Base-by-base conservation (phyloP, 306 rosid species). In the Castanospermum australe region DNA sequence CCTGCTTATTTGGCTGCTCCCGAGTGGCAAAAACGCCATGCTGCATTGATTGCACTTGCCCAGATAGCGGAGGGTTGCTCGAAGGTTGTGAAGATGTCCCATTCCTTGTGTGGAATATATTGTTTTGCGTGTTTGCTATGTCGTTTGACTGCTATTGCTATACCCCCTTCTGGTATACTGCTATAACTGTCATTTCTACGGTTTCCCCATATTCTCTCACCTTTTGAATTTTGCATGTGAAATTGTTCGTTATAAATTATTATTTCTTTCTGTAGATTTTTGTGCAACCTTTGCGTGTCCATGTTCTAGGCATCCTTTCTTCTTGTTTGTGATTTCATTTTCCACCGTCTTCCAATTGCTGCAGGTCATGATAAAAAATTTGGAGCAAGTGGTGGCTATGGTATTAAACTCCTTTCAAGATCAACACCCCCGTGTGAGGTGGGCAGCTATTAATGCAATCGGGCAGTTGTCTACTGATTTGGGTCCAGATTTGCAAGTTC, bases 361-460 rank as follows among this genome's bases (percentile, higher is more conserved):
- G 24, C 86, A 96, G 99, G 99, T 96, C 30, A 96, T 96, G 99
- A 60, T 89, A 20, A 96, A 96, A 83, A 96, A 48, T 73, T 86
- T 96, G 91, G 99, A 96, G 80, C 99, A 91, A 84, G 98, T 96
- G 72, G 96, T 96, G 82, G 97, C 98, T 60, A 96, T 96, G 99
- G 96, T 96, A 30, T 80, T 96, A 86, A 96, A 83, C 80, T 91
- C 98, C 28, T 96, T 96, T 75, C 96, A 90, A 33, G 97, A 96
- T 80, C 98, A 94, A 65, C 97, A 96, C 35, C 97, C 99, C 51
- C 98, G 98, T 75, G 99, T 96, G 55, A 93, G 99, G 82, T 96
- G 99, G 99, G 98, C 99, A 13, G 99, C 99, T 28, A 96, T 96
- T 63, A 93, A 96, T 90, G 98, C 98, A 33, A 93, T 93, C 22